Evolutionary conservation across 352 stramenopile genomes (phyloP), one percentile per base, ranked within the genome.

Genomic region (Phytophthora pisi): DNA sequence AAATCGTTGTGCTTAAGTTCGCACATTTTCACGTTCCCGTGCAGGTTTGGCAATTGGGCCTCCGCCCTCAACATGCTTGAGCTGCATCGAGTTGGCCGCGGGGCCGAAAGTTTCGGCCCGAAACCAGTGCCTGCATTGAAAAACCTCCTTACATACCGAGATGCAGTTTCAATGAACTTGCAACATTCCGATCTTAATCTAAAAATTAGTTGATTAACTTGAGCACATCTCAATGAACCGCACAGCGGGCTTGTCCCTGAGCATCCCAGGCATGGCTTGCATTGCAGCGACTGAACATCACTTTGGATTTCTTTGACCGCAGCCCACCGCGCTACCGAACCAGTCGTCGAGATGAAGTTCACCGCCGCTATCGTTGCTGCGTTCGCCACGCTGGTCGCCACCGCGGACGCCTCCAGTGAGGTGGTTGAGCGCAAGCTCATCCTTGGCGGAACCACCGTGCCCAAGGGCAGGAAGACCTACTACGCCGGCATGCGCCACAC

Each of bases 371-470:
- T 70, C 46, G 45, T 57, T 61, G 60, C 64, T 47, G 57, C 36
- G 15, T 38, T 79, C 6, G 62, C 63, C 8, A 43, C 64, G 38
- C 15, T 75, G 3, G 45, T 40, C 10, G 43, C 53, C 18, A 24
- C 46, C 6, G 31, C 55, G 4, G 6, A 58, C 9, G 59, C 42
- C 26, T 60, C 47, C 11, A 31, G 38, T 23, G 47, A 73, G 20
- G 53, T 55, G 28, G 59, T 63, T 7, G 43, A 73, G 40, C 69
- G 69, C 26, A 63, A 45, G n/a, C 68, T 89, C 28, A 87, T 91
- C 43, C 64, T 91, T 16, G 75, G 82, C 7, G 77, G 80, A 16
- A 76, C 62, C 2, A 74, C 66, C 5, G 76, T 88, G 2, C 70
- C 78, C 9, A 59, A 72, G 5, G 71, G 74, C 24, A 77, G 46